These are phyloP conservation scores for Ophiostoma himal-ulmi DNA, from an alignment of 2,329 filamentous ascomycete genomes.

Conservation along the genomic window DNA sequence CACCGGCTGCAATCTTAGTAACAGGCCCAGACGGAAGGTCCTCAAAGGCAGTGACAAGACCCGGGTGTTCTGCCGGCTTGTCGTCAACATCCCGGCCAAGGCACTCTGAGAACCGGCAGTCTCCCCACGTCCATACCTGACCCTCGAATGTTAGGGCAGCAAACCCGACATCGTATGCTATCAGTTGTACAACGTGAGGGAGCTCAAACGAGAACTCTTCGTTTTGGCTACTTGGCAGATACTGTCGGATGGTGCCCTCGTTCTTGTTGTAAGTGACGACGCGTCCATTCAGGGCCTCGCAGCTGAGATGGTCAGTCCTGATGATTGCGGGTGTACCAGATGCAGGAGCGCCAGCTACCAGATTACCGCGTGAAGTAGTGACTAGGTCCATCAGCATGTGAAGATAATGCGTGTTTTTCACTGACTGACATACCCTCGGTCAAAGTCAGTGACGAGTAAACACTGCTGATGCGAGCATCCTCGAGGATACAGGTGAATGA, in stretches of 20 bases:
- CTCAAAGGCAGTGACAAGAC: conserved; percentile 43
- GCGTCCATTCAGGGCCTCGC: conserved; percentile 10
- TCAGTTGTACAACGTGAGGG: conserved; percentile 37
- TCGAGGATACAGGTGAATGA: conserved; percentile 41
- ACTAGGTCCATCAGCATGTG: conserved; percentile 1
- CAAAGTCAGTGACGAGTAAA: conserved; percentile 38
- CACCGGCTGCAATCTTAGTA: conserved; percentile 49
- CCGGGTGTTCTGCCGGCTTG: conserved; percentile 42
- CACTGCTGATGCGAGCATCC: conserved; percentile 33
- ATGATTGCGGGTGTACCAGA: not conserved
- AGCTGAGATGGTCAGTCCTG: not conserved
- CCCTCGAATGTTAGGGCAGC: conserved; percentile 41
- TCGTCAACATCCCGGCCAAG: conserved; percentile 46
- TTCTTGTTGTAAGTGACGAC: not conserved
- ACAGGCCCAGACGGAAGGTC: conserved; percentile 49
- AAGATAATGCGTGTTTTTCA: too few relatives aligned
- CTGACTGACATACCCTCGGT: conserved; percentile 44
- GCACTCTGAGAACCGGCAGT: conserved; percentile 51
- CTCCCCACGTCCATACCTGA: conserved; percentile 50
- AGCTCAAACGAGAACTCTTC: conserved; percentile 28
- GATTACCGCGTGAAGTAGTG: not conserved
- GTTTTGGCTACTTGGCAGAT: conserved; percentile 20
- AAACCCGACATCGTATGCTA: conserved; percentile 47
- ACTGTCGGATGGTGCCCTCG: conserved; percentile 28
- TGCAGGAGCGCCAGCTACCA: not conserved